Evolutionary conservation across 345 rosid species (phyloP).

Genomic region (Moricandia moricandioides): DNA sequence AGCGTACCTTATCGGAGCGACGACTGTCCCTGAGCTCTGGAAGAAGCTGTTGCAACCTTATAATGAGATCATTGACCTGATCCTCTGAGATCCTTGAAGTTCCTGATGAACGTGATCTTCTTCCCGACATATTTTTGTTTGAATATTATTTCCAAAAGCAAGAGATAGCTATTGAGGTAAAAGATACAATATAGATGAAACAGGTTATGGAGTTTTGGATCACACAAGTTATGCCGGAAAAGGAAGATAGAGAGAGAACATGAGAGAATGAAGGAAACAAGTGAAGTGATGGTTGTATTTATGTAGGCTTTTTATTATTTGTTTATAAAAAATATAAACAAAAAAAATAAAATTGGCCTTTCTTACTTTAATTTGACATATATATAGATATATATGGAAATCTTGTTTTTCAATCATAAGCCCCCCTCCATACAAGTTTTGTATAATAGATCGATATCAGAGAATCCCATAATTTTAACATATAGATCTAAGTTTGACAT

Average conservation of each 20-base stretch:
- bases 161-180: background rate
- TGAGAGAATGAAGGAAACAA: slow-evolving; percentile 25
- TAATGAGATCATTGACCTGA: slow-evolving; percentile 74
- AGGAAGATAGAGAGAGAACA: slow-evolving; percentile 6
- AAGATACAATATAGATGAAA: background rate
- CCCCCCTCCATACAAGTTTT: slow-evolving; percentile 31
- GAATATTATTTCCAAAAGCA: background rate
- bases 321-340: slow-evolving; percentile 5
- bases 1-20: slow-evolving; percentile 72
- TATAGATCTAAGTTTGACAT: slow-evolving; percentile 29
- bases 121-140: slow-evolving; percentile 63
- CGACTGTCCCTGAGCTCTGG: slow-evolving; percentile 66
- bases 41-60: slow-evolving; percentile 77
- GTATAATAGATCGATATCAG: slow-evolving; percentile 31
- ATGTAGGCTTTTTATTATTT: slow-evolving; percentile 26
- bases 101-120: slow-evolving; percentile 76
- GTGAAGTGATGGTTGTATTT: slow-evolving; percentile 37
- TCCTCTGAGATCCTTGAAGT: slow-evolving; percentile 67
- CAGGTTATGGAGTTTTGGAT: slow-evolving; percentile 30
- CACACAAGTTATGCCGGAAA: slow-evolving; percentile 24
- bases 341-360: background rate
- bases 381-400: background rate
- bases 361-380: background rate
- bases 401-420: slow-evolving; percentile 17
- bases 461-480: slow-evolving; percentile 19